These are phyloP conservation scores for Hyphopichia wangnamkhiaoensis DNA, from an alignment of 1,139 yeast species.

Conservation along the genomic window DNA sequence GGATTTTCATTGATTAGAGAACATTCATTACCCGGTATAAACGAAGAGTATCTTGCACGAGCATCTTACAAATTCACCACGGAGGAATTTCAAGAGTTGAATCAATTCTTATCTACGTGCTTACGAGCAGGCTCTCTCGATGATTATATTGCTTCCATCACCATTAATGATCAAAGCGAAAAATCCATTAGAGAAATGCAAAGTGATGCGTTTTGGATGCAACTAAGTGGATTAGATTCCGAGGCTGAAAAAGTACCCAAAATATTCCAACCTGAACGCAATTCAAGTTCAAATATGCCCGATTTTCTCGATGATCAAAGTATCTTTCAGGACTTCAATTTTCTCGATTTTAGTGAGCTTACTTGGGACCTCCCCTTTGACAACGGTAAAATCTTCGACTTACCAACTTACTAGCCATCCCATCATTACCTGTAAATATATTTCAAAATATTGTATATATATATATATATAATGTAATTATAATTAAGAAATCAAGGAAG, in stretches of 20 bases:
- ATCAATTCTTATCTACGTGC: not conserved
- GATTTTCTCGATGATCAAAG: not conserved
- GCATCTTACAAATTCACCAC: not conserved
- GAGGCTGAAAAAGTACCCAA: not conserved
- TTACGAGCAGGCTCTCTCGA: no score
- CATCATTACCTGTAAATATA: no score
- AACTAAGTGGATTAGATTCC: not conserved
- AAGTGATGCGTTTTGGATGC: not conserved
- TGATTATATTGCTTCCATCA: no score
- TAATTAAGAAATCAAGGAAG: no score
- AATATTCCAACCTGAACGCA: not conserved
- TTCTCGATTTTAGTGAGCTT: not conserved
- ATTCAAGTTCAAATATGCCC: not conserved
- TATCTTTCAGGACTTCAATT: not conserved
- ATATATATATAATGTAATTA: no score
- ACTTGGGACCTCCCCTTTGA: not conserved
- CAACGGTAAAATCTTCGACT: not conserved
- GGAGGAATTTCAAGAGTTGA: not conserved
- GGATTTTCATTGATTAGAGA: slow-evolving; percentile 5
- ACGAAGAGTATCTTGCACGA: not conserved
- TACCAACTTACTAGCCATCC: not conserved
- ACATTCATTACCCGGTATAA: not conserved
- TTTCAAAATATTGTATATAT: no score
- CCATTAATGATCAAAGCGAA: not conserved
- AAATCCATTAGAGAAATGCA: not conserved